phyloP scores from a whole-genome alignment of 306 rosid genomes.

The Citrullus mucosospermus region DNA sequence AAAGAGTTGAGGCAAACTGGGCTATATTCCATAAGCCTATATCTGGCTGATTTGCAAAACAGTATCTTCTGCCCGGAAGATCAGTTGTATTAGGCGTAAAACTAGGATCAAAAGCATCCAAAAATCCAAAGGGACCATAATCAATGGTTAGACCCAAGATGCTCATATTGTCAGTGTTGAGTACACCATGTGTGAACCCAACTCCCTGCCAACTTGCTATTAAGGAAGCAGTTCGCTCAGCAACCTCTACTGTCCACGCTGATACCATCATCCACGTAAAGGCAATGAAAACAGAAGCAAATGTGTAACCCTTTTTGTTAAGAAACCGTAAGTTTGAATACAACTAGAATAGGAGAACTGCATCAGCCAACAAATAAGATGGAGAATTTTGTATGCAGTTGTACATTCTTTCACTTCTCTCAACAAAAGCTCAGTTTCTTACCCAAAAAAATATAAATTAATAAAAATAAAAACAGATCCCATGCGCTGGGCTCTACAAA shows the following conservation, averaged over 20 bases:
- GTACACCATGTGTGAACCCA: conserved; percentile 97
- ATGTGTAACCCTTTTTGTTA: neutral
- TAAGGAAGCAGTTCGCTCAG: conserved; percentile 88
- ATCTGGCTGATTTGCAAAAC: conserved; percentile 98
- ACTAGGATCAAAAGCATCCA: conserved; percentile 99
- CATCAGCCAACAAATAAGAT: neutral
- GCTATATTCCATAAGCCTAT: conserved; percentile 93
- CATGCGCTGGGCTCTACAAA: neutral
- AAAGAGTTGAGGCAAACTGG: conserved; percentile 55
- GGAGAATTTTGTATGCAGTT: neutral
- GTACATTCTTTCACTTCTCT: neutral
- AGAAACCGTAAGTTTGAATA: neutral
- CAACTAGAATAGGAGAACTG: neutral
- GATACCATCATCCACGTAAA: conserved; percentile 14
- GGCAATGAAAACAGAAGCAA: neutral
- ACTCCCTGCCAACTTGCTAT: conserved; percentile 96
- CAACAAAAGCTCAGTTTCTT: neutral
- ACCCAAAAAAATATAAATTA: neutral
- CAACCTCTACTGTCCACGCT: conserved; percentile 94
- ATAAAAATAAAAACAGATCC: neutral
- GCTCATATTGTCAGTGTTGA: conserved; percentile 99
- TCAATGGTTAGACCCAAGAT: conserved; percentile 94
- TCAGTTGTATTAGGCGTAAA: conserved; percentile 93
- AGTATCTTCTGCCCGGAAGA: conserved; percentile 96
- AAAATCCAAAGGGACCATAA: conserved; percentile 96